Evolutionary conservation across 2,329 filamentous ascomycete genomes (phyloP), one percentile per base, ranked within the genome.

Genomic region (Verticillium nonalfalfae): DNA sequence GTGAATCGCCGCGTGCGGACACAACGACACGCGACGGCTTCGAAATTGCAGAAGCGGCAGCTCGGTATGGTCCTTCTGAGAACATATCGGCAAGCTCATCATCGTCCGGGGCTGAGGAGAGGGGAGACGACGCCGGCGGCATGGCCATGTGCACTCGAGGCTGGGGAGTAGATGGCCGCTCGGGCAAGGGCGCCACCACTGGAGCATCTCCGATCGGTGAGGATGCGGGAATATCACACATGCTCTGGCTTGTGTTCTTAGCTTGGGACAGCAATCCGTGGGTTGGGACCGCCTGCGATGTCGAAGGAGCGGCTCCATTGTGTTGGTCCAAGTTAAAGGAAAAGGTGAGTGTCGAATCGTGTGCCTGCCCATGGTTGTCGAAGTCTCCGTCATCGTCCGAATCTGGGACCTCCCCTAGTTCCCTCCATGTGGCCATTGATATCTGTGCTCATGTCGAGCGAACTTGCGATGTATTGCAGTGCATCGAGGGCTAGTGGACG

Each of bases 381-480:
- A 76, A 77, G 60, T 68, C 75, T 65, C 72, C 74, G 57, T 81
- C 79, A 61, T 81, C 79, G 67, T 82, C 79, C 64, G 79, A 82
- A 70, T 81, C 79, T 61, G 80, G 79, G 66, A 82, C 75, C 68
- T 80, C 78, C 68, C 79, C 80, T 70, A 78, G 69, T 67, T 79
- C 77, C 75, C 76, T 81, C 79, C 79, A 82, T 65, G 76, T 76
- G 61, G 70, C 72, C 79, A 81, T 81, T 18, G 45, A 26, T 18
- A 3, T 9, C 13, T 18, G 45, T 21, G 45, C 45, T 52, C 45
- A 52, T 52, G 18, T 52, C 45, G 45, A 52, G 45, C 7, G 10
- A 11, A 13, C 21, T n/a, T 13, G 11, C 7, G 11, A 7, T 26
- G n/a, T n/a, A 18, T 11, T 52, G 45, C 18, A 11, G 18, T 26